Evolutionary conservation across 371 early-diverging fungal genomes (phyloP), one percentile per base, ranked within the genome.

Genomic region (Syncephalis plumigaleata): DNA sequence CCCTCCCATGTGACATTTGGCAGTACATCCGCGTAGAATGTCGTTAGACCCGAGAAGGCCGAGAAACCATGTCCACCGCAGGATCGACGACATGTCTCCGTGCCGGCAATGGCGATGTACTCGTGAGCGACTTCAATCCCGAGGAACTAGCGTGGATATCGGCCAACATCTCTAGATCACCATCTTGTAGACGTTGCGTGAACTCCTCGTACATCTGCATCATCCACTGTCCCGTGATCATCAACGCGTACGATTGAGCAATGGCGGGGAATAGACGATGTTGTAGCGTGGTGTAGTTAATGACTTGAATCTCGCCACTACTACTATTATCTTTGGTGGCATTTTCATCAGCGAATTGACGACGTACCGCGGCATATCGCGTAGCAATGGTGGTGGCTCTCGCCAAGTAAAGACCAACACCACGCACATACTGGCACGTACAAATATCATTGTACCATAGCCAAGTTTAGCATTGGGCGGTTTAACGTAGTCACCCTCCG

Each of bases 21-120:
- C 13, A 59, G 65, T 51, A 72, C 67, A 47, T 81, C 76, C 58
- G 70, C 77, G 48, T 77, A 76, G 52, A 82, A 71, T 39, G 73
- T 65, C 15, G 78, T 72, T 16, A 91, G 61, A 0, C 88, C 87
- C n/a, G 79, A 79, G 61, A 78, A 81, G 40, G 72, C 55, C 22
- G 80, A 75, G 56, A 77, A 92, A 2, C 89, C 91, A 48, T 89
- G 87, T 13, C 92, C 92, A 53, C 92, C 92, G 49, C 84, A 82
- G 20, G 83, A 76, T 18, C 82, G 72, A 20, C 87, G 68, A 52
- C 81, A 79, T 13, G 79, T 78, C 49, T 92, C 91, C 52, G 90
- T 76, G 25, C 75, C 77, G 31, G 71, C 70, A 7, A 78, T 58
- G 17, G 75, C 75, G 56, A 80, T 60, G 15, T 79, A 0, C 88